Conservation (phyloP, 2,329 filamentous ascomycete species). For the Parafenestella ontariensis region DNA sequence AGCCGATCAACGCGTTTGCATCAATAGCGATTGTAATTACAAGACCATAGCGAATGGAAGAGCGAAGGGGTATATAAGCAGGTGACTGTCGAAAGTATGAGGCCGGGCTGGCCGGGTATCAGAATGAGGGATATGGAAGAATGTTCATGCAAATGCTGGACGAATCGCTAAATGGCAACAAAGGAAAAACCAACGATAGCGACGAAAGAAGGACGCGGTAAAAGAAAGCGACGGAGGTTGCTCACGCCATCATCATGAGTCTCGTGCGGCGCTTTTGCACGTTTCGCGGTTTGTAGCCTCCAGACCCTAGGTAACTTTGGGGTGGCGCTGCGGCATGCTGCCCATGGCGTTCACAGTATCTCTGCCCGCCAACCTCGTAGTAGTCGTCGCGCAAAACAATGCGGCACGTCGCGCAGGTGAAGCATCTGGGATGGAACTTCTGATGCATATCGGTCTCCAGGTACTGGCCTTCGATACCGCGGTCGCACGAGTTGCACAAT, state of each 20-base stretch:
- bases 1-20: constrained; percentile 6
- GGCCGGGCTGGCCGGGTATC: constrained; percentile 35
- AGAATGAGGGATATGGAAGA: constrained; percentile 20
- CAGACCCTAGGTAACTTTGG: constrained; percentile 49
- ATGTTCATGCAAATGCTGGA: constrained; percentile 18
- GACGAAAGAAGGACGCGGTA: constrained; percentile 8
- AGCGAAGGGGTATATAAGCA: constrained; percentile 11
- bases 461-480: constrained; percentile 92
- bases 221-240: constrained; percentile 1
- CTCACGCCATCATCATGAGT: constrained; percentile 59
- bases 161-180: constrained; percentile 18
- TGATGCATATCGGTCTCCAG: constrained; percentile 78
- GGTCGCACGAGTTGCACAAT: constrained; percentile 78
- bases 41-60: constrained; percentile 11
- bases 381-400: constrained; percentile 81
- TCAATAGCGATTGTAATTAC: constrained; percentile 14
- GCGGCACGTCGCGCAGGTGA: constrained; percentile 82
- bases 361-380: constrained; percentile 81
- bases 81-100: constrained; percentile 9
- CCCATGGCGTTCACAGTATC: constrained; percentile 89
- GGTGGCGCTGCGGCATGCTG: constrained; percentile 60
- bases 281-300: constrained; percentile 43
- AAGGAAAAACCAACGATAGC: constrained; percentile 2
- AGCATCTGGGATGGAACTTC: constrained; percentile 88
- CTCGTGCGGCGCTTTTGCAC: constrained; percentile 59